These are phyloP conservation scores for Kingdonia uniflora DNA, from an alignment of 164 flowering plant genomes.

Conservation along the genomic window DNA sequence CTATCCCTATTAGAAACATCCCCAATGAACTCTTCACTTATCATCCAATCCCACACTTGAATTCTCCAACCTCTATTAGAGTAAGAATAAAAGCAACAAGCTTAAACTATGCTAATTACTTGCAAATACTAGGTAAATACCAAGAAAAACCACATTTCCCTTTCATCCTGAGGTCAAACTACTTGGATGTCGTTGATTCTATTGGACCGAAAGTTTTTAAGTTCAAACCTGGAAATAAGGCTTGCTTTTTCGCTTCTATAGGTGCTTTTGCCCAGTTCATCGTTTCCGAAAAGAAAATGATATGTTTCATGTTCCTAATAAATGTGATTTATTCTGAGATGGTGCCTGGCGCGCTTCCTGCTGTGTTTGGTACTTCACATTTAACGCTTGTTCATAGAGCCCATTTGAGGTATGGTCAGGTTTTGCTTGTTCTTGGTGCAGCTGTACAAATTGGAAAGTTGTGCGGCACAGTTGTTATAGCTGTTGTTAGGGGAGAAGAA, in stretches of 20 bases:
- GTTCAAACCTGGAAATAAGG: conserved; percentile 67
- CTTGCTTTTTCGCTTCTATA: conserved; percentile 46
- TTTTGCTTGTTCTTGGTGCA: conserved; percentile 89
- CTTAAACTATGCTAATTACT: conserved; percentile 83
- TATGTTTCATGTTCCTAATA: conserved; percentile 66
- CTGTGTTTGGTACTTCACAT: conserved; percentile 92
- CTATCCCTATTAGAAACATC: too few relatives aligned
- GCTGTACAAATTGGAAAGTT: conserved; percentile 95
- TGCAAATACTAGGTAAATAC: conserved; percentile 77
- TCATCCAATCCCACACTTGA: conserved; percentile 59
- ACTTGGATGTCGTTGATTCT: conserved; percentile 69
- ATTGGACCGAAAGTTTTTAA: conserved; percentile 50
- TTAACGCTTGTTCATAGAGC: conserved; percentile 90
- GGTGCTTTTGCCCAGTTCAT: conserved; percentile 74
- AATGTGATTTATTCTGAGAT: conserved; percentile 84
- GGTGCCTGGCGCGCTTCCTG: conserved; percentile 78
- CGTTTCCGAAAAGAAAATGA: conserved; percentile 58
- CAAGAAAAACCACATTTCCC: conserved; percentile 83
- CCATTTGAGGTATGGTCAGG: conserved; percentile 53
- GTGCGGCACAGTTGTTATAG: conserved; percentile 79
- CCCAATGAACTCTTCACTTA: conserved; percentile 30
- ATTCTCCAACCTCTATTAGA: conserved; percentile 52
- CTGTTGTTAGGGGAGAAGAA: conserved; percentile 89
- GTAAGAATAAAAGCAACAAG: conserved; percentile 68
- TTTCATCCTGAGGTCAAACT: conserved; percentile 90